phyloP scores from a whole-genome alignment of 1,284 basidiomycete species.

The Ustilago nuda region DNA sequence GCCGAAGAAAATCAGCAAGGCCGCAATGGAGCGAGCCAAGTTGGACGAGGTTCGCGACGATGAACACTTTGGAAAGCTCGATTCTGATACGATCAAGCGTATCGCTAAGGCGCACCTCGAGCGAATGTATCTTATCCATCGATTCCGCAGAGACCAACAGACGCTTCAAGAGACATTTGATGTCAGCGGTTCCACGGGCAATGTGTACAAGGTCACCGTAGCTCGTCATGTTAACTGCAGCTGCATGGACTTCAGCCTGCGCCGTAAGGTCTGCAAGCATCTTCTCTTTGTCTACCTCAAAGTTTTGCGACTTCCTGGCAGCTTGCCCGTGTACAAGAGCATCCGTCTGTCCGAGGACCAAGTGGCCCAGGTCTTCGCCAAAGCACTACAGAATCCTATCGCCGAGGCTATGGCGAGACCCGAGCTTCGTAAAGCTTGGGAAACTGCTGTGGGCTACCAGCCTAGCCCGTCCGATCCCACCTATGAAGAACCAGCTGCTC shows the following conservation, averaged over 20 bases:
- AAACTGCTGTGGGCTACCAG: constrained; percentile 32
- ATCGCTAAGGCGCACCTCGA: constrained; percentile 32
- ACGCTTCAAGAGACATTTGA: constrained; percentile 30
- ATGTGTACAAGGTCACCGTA: constrained; percentile 42
- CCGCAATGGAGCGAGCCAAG: constrained; percentile 24
- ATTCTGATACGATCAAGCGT: constrained; percentile 27
- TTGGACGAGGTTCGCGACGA: constrained; percentile 33
- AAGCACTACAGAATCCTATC: constrained; percentile 23
- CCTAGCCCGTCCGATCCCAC: constrained; percentile 3
- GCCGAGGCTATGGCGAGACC: constrained; percentile 34
- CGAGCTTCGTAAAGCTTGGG: constrained; percentile 41
- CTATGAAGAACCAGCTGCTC: not conserved
- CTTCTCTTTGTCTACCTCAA: constrained; percentile 46
- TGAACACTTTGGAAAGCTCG: constrained; percentile 32
- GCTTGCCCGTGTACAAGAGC: constrained; percentile 25
- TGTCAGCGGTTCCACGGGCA: constrained; percentile 38
- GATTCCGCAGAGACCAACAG: constrained; percentile 19
- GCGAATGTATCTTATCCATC: constrained; percentile 39
- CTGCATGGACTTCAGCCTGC: constrained; percentile 38
- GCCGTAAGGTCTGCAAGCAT: constrained; percentile 41
- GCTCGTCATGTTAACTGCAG: constrained; percentile 22
- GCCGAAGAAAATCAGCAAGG: constrained; percentile 32
- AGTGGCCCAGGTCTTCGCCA: constrained; percentile 26
- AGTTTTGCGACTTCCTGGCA: constrained; percentile 33
- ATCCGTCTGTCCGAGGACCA: constrained; percentile 16